Conservation (phyloP, 139 green algal genomes). For the Tetradesmus lagerheimii region DNA sequence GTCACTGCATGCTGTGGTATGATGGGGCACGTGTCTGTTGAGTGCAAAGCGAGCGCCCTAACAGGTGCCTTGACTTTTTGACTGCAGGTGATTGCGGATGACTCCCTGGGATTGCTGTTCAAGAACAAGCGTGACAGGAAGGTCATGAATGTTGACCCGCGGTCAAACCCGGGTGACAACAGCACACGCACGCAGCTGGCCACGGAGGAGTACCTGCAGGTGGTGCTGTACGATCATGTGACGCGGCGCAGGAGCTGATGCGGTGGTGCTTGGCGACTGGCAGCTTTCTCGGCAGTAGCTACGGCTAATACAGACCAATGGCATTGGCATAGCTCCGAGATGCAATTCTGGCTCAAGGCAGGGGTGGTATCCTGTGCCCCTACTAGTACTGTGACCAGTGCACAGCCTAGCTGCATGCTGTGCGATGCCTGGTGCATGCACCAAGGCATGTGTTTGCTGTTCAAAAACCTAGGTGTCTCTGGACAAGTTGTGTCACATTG, state of each 20-base stretch:
- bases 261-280: too few species aligned
- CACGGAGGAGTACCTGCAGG: slow-evolving; percentile 84
- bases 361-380: too few species aligned
- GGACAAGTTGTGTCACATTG: too few species aligned
- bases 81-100: slow-evolving; percentile 87
- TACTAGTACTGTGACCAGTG: too few species aligned
- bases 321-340: neutral
- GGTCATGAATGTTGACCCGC: slow-evolving; percentile 76
- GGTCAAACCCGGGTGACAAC: slow-evolving; percentile 43
- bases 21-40: neutral
- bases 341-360: too few species aligned
- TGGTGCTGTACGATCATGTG: slow-evolving; percentile 92
- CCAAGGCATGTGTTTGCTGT: too few species aligned
- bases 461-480: too few species aligned
- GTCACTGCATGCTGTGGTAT: neutral
- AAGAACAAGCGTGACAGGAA: slow-evolving; percentile 95
- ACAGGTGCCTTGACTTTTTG: neutral
- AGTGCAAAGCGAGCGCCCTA: neutral
- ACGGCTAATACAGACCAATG: neutral
- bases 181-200: slow-evolving; percentile 80
- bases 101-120: slow-evolving; percentile 85
- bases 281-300: too few species aligned
- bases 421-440: too few species aligned
- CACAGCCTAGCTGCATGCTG: too few species aligned
- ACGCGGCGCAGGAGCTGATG: slow-evolving; percentile 72